Percentiles rank a stretch among this genome's conserved stretches.
Evolutionary conservation across 176 grass and related monocot genomes (phyloP).

Genomic region (Carex cristatella): DNA sequence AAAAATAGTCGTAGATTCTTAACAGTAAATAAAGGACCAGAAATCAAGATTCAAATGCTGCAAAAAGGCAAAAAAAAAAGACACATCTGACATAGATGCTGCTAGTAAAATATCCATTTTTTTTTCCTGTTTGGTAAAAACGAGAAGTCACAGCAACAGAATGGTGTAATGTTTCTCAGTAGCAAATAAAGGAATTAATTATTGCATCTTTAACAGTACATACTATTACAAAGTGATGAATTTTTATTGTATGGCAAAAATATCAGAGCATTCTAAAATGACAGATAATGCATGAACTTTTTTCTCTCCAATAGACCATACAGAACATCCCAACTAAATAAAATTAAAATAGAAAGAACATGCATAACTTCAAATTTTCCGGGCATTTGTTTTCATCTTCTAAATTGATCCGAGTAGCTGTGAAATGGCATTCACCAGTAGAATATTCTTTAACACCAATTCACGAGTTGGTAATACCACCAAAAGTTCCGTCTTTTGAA

Average conservation of each 20-base stretch:
- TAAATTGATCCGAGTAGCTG: not conserved
- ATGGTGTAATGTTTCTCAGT: too few species aligned
- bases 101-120: too few species aligned
- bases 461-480: not conserved
- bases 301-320: not conserved
- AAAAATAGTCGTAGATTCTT: too few species aligned
- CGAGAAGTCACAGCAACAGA: too few species aligned
- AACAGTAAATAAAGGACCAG: too few species aligned
- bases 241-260: not conserved
- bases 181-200: too few species aligned
- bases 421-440: not conserved
- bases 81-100: too few species aligned
- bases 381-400: not conserved
- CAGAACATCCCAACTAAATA: not conserved
- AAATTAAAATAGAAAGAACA: not conserved
- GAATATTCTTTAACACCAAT: not conserved
- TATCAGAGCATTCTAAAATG: not conserved
- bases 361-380: not conserved
- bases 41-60: too few species aligned
- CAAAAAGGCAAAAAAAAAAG: too few species aligned
- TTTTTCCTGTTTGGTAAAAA: too few species aligned
- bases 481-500: not conserved
- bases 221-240: too few species aligned
- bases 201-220: too few species aligned
- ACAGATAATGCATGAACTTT: not conserved